phyloP scores from a whole-genome alignment of 1,139 yeast genomes.

The Blastobotrys proliferans region DNA sequence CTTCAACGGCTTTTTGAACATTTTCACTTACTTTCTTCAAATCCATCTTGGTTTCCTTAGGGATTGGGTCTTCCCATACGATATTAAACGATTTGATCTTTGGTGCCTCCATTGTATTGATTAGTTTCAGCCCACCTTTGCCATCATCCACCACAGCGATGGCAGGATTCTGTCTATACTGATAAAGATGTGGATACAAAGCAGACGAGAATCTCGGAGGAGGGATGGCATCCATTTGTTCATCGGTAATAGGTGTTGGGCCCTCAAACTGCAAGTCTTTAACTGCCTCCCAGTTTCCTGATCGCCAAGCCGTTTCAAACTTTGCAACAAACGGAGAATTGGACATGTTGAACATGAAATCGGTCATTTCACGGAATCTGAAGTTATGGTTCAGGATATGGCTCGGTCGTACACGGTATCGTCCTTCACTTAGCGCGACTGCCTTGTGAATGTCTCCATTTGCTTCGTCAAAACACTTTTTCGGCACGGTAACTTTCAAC shows the following conservation, averaged over 20 bases:
- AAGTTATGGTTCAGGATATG: constrained; percentile 69
- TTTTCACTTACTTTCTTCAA: constrained; percentile 29
- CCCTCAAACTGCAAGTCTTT: constrained; percentile 32
- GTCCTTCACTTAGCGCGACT: constrained; percentile 33
- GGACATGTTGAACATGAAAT: constrained; percentile 71
- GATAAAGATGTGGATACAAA: constrained; percentile 71
- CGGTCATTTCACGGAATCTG: constrained; percentile 81
- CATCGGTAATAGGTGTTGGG: constrained; percentile 27
- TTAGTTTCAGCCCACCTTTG: constrained; percentile 30
- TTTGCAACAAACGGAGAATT: constrained; percentile 48
- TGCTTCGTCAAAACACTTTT: constrained; percentile 46
- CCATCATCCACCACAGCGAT: constrained; percentile 55
- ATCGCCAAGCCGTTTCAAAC: constrained; percentile 40
- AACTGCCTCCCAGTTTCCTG: constrained; percentile 41
- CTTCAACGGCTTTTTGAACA: constrained; percentile 43
- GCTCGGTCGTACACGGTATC: constrained; percentile 50
- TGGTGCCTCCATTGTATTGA: constrained; percentile 33
- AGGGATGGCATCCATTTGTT: constrained; percentile 62
- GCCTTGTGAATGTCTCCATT: constrained; percentile 52
- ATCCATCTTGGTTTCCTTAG: constrained; percentile 42
- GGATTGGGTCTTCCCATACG: constrained; percentile 46
- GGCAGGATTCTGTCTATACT: constrained; percentile 55
- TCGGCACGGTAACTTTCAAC: constrained; percentile 67
- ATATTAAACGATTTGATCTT: constrained; percentile 37
- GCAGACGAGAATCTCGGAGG: constrained; percentile 81